Base-by-base conservation (phyloP, 2,329 filamentous ascomycete genomes). In the Paradendryphiella salina region DNA sequence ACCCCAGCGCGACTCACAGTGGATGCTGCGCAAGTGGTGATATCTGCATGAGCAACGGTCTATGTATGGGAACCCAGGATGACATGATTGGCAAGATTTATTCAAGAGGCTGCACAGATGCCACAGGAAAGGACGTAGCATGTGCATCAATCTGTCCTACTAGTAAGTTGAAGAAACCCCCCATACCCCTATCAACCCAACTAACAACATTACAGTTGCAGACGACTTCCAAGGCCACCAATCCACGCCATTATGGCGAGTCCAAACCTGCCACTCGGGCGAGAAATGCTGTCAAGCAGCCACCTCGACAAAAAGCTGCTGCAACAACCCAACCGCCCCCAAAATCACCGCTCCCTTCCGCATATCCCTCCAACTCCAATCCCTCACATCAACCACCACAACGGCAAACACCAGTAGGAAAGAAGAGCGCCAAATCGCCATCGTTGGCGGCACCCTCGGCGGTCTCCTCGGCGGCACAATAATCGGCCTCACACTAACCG, bases 91-190 rank as follows among this genome's bases (percentile, higher is more conserved):
- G 70, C 13, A 66, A 61, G 29, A 66, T 72, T 45, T 71, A 65
- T 61, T 66, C 70, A 33, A 52, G 46, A 48, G 70, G 67, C n/a
- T 72, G 70, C 61, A 72, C 70, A 29, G 70, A 72, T 55, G 43
- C 64, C 7, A 70, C 63, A 3, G 65, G 67, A 7, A 59, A 61
- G 23, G 64, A 66, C 46, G 50, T 46, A 8, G 63, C 56, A 33
- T 72, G 70, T 53, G 65, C 67, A 29, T 64, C 62, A 18, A 40
- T 66, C 26, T 72, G 70, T 45, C 63, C 67, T 26, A 59, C 59
- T 48, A 50, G 69, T 71, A 65, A 20, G 65, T 63, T 20, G n/a
- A 23, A 6, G 28, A 11, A 9, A 23, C 17, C 11, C 17, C 10
- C n/a, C 14, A 15, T 31, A 10, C n/a, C 3, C 8, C 14, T 13